These are phyloP conservation scores for Spiraea crenata DNA, from an alignment of 331 rosid species.

Conservation along the genomic window DNA sequence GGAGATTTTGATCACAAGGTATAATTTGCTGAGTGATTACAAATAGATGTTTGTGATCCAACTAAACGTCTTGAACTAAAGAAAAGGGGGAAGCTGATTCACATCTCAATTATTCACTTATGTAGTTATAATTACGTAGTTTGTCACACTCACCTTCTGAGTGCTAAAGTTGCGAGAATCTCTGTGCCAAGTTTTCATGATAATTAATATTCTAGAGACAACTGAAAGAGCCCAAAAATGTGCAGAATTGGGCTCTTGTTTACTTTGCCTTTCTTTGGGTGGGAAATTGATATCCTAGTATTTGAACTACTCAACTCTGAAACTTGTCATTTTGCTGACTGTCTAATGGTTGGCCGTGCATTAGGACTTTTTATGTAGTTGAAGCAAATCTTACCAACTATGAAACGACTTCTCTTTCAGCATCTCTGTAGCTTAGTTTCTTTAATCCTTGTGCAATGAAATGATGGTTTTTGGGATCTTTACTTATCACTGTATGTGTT, in stretches of 20 bases:
- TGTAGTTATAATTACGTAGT: not conserved
- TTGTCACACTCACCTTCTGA: not conserved
- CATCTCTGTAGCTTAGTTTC: slow-evolving; percentile 16
- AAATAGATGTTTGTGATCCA: not conserved
- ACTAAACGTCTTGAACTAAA: slow-evolving; percentile 2
- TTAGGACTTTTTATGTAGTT: not conserved
- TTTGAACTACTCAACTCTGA: not conserved
- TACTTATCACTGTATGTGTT: not conserved
- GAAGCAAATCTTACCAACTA: not conserved
- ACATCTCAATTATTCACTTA: not conserved
- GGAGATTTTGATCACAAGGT: slow-evolving; percentile 44
- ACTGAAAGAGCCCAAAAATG: not conserved
- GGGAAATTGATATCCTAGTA: not conserved
- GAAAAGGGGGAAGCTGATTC: not conserved
- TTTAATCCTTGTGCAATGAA: not conserved
- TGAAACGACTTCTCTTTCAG: not conserved
- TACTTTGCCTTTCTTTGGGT: not conserved
- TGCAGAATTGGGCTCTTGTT: not conserved
- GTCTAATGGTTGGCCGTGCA: not conserved
- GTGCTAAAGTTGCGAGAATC: not conserved
- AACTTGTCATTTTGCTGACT: not conserved
- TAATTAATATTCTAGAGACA: not conserved
- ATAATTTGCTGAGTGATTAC: slow-evolving; percentile 7
- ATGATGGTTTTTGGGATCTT: slow-evolving; percentile 3
- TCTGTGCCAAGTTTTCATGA: not conserved